Evolutionary conservation across 805 yeast genomes (phyloP).

Genomic region (Candida krabiensis): DNA sequence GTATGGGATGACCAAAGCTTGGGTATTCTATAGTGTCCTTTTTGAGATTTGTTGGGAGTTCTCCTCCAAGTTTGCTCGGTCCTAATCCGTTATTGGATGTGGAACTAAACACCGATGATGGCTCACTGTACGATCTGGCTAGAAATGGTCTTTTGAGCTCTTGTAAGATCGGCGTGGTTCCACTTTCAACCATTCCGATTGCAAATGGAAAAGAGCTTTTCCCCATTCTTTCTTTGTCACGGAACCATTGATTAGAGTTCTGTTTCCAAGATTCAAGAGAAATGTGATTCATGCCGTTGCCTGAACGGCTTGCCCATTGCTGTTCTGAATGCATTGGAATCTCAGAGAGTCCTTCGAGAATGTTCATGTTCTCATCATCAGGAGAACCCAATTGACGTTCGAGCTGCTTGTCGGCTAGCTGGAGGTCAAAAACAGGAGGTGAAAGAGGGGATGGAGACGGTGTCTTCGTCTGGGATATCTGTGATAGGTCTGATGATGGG

Average conservation of each 20-base stretch:
- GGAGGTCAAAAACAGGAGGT: neutral
- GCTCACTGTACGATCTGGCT: constrained; percentile 22
- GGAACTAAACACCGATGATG: constrained; percentile 15
- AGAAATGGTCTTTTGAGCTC: constrained; percentile 11
- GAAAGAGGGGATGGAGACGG: neutral
- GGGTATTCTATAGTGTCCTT: no score
- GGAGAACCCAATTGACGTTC: constrained; percentile 7
- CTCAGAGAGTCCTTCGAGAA: constrained; percentile 19
- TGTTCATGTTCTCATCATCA: constrained; percentile 3
- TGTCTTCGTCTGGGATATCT: constrained; percentile 1
- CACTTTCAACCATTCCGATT: constrained; percentile 4
- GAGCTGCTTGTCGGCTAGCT: constrained; percentile 11
- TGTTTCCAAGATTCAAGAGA: constrained; percentile 32
- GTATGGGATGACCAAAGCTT: no score
- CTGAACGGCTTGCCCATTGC: constrained; percentile 15
- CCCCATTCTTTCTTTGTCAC: constrained; percentile 23
- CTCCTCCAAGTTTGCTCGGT: no score
- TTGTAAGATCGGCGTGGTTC: neutral
- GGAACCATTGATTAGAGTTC: constrained; percentile 23
- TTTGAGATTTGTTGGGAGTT: no score
- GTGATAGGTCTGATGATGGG: constrained; percentile 1
- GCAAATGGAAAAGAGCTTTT: constrained; percentile 9
- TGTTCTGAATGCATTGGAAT: constrained; percentile 20
- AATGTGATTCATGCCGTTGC: constrained; percentile 21
- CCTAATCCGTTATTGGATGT: no score